Percentiles rank a stretch among this genome's conserved stretches.
Evolutionary conservation across 176 grass and related monocot species (phyloP).

Genomic region (Coix lacrymajobi): DNA sequence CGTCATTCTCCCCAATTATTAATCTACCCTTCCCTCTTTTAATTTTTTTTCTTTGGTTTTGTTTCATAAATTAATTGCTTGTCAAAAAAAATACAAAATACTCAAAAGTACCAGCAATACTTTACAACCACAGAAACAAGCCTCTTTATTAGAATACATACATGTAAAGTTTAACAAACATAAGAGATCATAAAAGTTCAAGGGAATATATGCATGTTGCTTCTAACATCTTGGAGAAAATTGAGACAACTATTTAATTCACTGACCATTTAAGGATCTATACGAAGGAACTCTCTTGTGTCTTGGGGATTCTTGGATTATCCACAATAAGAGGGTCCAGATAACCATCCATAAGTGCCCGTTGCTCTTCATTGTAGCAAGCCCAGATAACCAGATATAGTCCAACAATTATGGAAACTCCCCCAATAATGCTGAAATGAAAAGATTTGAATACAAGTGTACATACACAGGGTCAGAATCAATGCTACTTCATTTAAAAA

Average conservation of each 20-base stretch:
- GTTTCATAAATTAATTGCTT: too few species aligned
- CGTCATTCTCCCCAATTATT: too few species aligned
- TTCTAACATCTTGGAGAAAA: background rate
- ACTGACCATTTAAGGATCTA: conserved; percentile 23
- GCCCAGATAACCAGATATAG: conserved; percentile 83
- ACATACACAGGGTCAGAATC: background rate
- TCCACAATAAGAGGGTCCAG: conserved; percentile 42
- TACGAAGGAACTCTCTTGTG: conserved; percentile 17
- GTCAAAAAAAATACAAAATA: too few species aligned
- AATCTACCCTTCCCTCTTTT: too few species aligned
- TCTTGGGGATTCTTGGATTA: conserved; percentile 22
- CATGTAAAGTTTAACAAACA: background rate
- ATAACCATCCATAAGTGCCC: background rate
- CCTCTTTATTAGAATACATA: too few species aligned
- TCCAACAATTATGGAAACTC: conserved; percentile 62
- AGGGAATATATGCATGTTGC: background rate
- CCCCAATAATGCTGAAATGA: conserved; percentile 61
- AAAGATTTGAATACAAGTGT: background rate
- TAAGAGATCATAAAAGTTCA: background rate
- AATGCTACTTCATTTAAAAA: background rate
- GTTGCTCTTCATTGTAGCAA: conserved; percentile 46
- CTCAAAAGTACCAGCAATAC: too few species aligned
- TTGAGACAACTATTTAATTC: background rate
- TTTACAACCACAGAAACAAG: too few species aligned
- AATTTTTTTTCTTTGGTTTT: too few species aligned